Percentiles rank a stretch among this genome's conserved stretches.
Evolutionary conservation across 306 rosid genomes (phyloP).

Genomic region (Albizia julibrissin): DNA sequence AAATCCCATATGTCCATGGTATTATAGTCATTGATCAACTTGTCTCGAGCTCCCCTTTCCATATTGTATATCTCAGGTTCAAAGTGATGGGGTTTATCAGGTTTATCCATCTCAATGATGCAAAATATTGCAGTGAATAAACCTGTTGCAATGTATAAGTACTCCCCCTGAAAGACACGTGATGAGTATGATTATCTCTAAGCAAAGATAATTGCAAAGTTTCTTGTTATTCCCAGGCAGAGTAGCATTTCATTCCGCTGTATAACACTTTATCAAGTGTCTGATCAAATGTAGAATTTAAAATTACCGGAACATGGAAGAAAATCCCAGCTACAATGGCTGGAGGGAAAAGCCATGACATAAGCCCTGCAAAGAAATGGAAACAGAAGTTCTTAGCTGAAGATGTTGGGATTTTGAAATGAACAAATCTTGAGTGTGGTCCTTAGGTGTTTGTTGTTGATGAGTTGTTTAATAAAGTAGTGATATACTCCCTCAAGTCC

Average conservation of each 20-base stretch:
- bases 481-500: neutral
- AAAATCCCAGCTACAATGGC: slow-evolving; percentile 77
- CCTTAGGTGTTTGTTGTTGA: neutral
- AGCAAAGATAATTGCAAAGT: neutral
- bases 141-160: slow-evolving; percentile 81
- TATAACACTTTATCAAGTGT: slow-evolving; percentile 4
- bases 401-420: neutral
- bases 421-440: neutral
- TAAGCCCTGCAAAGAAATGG: slow-evolving; percentile 56
- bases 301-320: slow-evolving; percentile 79
- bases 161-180: slow-evolving; percentile 71
- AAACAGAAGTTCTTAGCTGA: neutral
- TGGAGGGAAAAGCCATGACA: slow-evolving; percentile 91
- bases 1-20: slow-evolving; percentile 94
- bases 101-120: slow-evolving; percentile 95
- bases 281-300: neutral
- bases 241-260: neutral
- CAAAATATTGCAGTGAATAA: slow-evolving; percentile 73
- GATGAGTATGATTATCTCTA: neutral
- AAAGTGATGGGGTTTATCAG: slow-evolving; percentile 90
- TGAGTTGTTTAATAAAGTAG: neutral
- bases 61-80: slow-evolving; percentile 94
- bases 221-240: neutral
- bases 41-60: slow-evolving; percentile 93
- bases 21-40: slow-evolving; percentile 86